phyloP scores from a whole-genome alignment of 306 rosid species.

The Prunus campanulata region DNA sequence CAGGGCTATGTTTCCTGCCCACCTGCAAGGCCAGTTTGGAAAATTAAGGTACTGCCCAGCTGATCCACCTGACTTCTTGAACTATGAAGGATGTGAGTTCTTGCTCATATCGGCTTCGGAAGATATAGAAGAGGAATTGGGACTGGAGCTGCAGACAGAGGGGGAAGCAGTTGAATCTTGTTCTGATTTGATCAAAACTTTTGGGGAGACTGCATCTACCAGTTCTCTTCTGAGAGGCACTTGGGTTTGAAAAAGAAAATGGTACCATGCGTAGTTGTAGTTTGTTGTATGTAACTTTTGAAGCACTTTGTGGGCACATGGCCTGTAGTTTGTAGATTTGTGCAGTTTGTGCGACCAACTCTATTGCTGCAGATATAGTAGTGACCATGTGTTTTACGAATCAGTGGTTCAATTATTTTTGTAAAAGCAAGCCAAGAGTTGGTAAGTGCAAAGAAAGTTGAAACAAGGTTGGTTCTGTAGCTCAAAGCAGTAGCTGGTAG shows the following conservation, averaged over 20 bases:
- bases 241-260: conserved; percentile 35
- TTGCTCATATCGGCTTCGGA: conserved; percentile 59
- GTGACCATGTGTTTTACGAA: too few relatives aligned
- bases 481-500: too few relatives aligned
- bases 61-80: conserved; percentile 54
- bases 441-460: too few relatives aligned
- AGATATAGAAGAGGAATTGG: conserved; percentile 49
- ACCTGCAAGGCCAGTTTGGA: conserved; percentile 48
- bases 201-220: conserved; percentile 43
- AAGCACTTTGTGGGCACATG: background rate
- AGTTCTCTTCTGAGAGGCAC: conserved; percentile 46
- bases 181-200: conserved; percentile 51
- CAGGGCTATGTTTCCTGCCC: conserved; percentile 51
- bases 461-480: too few relatives aligned
- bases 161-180: conserved; percentile 25
- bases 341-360: background rate
- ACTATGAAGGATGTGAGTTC: conserved; percentile 65
- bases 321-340: background rate
- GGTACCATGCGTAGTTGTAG: background rate
- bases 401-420: too few relatives aligned
- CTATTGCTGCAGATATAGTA: too few relatives aligned
- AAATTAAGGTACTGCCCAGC: conserved; percentile 19
- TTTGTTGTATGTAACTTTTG: background rate
- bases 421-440: too few relatives aligned
- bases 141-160: conserved; percentile 39